Conservation (phyloP, 345 rosid species). For the Eucalyptus grandis region DNA sequence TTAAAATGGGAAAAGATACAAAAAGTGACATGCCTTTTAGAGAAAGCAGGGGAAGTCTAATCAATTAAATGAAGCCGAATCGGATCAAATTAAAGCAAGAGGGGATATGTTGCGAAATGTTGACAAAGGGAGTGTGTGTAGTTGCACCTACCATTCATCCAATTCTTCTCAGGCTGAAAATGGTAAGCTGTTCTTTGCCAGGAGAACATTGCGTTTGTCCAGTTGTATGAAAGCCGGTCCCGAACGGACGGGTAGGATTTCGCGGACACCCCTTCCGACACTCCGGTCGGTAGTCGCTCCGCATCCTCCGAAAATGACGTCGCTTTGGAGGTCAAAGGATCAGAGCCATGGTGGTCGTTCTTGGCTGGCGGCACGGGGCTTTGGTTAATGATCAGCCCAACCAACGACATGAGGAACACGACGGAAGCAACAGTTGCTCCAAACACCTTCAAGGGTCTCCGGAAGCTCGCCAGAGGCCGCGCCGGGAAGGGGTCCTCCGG, state of each 20-base stretch:
- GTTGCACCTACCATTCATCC: slow-evolving; percentile 88
- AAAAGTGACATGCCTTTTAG: background rate
- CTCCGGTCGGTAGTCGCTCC: slow-evolving; percentile 22
- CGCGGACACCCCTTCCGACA: slow-evolving; percentile 49
- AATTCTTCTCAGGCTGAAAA: slow-evolving; percentile 74
- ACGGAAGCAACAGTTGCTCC: slow-evolving; percentile 3
- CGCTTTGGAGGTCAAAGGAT: background rate
- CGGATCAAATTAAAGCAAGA: background rate
- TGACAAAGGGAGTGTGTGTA: background rate
- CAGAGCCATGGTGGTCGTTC: background rate
- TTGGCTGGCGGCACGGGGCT: slow-evolving; percentile 4
- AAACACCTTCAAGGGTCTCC: slow-evolving; percentile 18
- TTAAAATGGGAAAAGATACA: background rate
- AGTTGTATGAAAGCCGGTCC: slow-evolving; percentile 21
- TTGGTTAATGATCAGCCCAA: slow-evolving; percentile 22
- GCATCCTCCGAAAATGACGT: background rate
- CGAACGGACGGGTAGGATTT: slow-evolving; percentile 38
- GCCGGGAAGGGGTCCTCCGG: slow-evolving; percentile 10
- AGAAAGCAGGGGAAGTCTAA: background rate
- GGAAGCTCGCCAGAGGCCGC: background rate
- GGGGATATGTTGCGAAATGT: background rate
- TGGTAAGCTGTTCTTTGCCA: slow-evolving; percentile 93
- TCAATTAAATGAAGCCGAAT: background rate
- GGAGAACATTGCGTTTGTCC: slow-evolving; percentile 75
- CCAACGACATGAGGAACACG: slow-evolving; percentile 28